These are phyloP conservation scores for Fomitopsis schrenkii DNA, from an alignment of 1,284 basidiomycete species.

Conservation along the genomic window DNA sequence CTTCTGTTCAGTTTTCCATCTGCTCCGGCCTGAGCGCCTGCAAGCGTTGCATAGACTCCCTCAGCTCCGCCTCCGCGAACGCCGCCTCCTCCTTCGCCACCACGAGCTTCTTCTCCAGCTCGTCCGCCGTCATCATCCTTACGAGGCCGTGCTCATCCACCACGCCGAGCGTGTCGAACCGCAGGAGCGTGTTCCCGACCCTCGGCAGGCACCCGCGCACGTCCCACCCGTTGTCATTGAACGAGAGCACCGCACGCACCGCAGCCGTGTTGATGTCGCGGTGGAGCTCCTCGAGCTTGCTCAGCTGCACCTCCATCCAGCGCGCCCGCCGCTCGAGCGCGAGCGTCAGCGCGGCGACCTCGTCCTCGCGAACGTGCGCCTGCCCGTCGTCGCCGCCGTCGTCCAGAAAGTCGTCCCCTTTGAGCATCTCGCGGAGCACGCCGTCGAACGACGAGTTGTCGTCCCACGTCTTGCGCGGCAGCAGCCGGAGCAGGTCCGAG, in stretches of 20 bases:
- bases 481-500: slow-evolving; percentile 73
- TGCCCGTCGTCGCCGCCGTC: slow-evolving; percentile 57
- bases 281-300: slow-evolving; percentile 79
- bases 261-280: slow-evolving; percentile 84
- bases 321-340: slow-evolving; percentile 79
- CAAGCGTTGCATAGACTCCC: slow-evolving; percentile 67
- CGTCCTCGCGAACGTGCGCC: slow-evolving; percentile 59
- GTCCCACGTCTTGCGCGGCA: slow-evolving; percentile 83
- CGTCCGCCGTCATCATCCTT: slow-evolving; percentile 59
- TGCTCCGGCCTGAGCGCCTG: slow-evolving; percentile 48
- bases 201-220: slow-evolving; percentile 59
- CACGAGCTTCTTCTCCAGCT: slow-evolving; percentile 67
- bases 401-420: slow-evolving; percentile 78
- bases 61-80: slow-evolving; percentile 69
- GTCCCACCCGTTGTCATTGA: slow-evolving; percentile 86
- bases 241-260: slow-evolving; percentile 72
- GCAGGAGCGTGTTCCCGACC: slow-evolving; percentile 56
- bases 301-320: slow-evolving; percentile 86
- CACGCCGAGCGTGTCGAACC: slow-evolving; percentile 64
- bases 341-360: slow-evolving; percentile 75
- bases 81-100: slow-evolving; percentile 66
- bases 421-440: slow-evolving; percentile 79
- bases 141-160: slow-evolving; percentile 40
- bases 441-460: slow-evolving; percentile 83
- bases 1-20: slow-evolving; percentile 24